Conservation (phyloP, 1,139 yeast genomes). For the Hansenula sp. region DNA sequence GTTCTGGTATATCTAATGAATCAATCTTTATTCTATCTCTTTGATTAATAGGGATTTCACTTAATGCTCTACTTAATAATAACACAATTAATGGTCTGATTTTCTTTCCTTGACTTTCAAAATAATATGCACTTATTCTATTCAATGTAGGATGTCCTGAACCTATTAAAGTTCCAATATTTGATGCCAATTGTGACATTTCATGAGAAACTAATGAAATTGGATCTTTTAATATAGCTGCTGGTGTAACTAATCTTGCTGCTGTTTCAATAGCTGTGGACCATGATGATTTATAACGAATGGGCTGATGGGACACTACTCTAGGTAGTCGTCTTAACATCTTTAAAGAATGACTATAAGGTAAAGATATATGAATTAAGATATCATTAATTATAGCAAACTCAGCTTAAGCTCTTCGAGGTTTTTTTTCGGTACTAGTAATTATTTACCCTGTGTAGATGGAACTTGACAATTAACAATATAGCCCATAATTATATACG, state of each 20-base stretch:
- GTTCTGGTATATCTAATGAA: constrained; percentile 58
- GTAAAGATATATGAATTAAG: no score
- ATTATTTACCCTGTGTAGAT: neutral
- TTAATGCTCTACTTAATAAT: constrained; percentile 74
- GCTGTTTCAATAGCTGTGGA: constrained; percentile 72
- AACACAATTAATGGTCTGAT: constrained; percentile 89
- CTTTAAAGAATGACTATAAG: no score
- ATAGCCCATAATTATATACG: no score
- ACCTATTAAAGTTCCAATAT: constrained; percentile 82
- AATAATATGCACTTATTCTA: constrained; percentile 86
- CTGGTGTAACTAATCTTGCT: constrained; percentile 76
- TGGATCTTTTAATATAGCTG: constrained; percentile 62
- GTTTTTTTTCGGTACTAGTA: neutral
- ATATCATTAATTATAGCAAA: no score
- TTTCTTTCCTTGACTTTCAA: constrained; percentile 94
- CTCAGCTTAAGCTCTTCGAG: no score
- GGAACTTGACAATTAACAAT: no score
- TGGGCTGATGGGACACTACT: neutral
- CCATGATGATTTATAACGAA: constrained; percentile 34
- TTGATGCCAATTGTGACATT: constrained; percentile 84
- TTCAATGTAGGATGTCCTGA: constrained; percentile 92
- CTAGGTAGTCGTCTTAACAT: neutral
- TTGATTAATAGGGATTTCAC: constrained; percentile 67
- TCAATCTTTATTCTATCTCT: constrained; percentile 64
- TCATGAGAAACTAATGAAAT: constrained; percentile 90